phyloP scores from a whole-genome alignment of 345 rosid species.

The Kandelia obovata region DNA sequence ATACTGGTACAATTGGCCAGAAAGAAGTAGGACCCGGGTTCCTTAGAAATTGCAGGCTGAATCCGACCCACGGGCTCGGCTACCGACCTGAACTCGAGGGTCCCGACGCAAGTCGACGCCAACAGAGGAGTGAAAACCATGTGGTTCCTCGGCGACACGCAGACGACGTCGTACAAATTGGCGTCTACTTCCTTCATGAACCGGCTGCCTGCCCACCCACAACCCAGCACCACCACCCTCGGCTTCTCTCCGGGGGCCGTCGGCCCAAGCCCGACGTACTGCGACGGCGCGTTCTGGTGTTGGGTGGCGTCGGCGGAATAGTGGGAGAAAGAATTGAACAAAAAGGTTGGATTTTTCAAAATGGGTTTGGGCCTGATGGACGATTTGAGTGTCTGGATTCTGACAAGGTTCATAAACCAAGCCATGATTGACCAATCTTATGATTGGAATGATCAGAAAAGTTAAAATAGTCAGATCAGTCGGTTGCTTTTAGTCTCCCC shows the following conservation, averaged over 20 bases:
- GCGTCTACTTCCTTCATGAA: slow-evolving; percentile 82
- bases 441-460: too few species aligned
- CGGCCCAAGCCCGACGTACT: slow-evolving; percentile 46
- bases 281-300: background rate
- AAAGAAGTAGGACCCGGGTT: slow-evolving; percentile 71
- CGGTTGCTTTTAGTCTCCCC: too few species aligned
- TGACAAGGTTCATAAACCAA: slow-evolving; percentile 9
- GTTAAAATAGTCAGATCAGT: too few species aligned
- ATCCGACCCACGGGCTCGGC: slow-evolving; percentile 82
- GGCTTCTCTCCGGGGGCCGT: slow-evolving; percentile 63
- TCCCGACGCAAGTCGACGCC: slow-evolving; percentile 97
- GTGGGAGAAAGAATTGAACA: slow-evolving; percentile 16
- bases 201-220: slow-evolving; percentile 96
- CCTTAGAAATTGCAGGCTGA: slow-evolving; percentile 77
- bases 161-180: slow-evolving; percentile 63
- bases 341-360: background rate
- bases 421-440: slow-evolving; percentile 6
- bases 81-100: slow-evolving; percentile 89
- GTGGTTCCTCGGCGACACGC: slow-evolving; percentile 82
- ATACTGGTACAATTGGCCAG: slow-evolving; percentile 62
- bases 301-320: slow-evolving; percentile 11
- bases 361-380: background rate
- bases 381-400: slow-evolving; percentile 7
- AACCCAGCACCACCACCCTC: slow-evolving; percentile 78
- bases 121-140: slow-evolving; percentile 90